Conservation (phyloP, 1,284 basidiomycete genomes). For the Cerrena zonata region DNA sequence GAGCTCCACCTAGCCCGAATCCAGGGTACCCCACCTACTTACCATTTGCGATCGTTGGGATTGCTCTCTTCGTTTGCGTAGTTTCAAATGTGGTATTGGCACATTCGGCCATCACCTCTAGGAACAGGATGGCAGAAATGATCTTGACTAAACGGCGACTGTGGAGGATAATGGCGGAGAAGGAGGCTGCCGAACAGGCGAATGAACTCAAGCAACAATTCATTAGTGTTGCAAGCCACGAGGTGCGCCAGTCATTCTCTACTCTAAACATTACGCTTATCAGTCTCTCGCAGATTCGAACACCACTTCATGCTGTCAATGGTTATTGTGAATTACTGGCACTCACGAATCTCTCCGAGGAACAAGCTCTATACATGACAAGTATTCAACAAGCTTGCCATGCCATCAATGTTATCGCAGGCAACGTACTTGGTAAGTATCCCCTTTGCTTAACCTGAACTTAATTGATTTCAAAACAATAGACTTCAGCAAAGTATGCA, state of each 20-base stretch:
- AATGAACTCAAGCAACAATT: constrained; percentile 30
- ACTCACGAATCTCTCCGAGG: constrained; percentile 23
- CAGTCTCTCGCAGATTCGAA: constrained; percentile 20
- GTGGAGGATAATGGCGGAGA: constrained; percentile 30
- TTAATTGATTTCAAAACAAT: too few species aligned
- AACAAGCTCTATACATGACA: constrained; percentile 25
- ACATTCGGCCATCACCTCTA: constrained; percentile 23
- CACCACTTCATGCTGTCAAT: constrained; percentile 29
- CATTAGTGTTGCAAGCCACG: constrained; percentile 28
- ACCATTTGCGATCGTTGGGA: constrained; percentile 21
- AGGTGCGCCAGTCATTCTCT: constrained; percentile 12
- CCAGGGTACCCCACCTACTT: constrained; percentile 25
- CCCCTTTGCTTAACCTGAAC: too few species aligned
- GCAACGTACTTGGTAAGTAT: constrained; percentile 26
- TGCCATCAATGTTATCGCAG: constrained; percentile 29
- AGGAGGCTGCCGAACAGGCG: constrained; percentile 29
- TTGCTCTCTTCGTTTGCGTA: constrained; percentile 25
- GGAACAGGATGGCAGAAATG: constrained; percentile 29
- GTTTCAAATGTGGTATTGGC: constrained; percentile 26
- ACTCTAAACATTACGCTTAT: neutral
- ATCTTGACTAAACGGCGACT: constrained; percentile 25
- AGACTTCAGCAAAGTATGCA: constrained; percentile 28
- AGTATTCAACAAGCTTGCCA: constrained; percentile 30
- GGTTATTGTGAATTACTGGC: constrained; percentile 28
- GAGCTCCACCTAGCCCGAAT: constrained; percentile 14